Evolutionary conservation across 2,329 filamentous ascomycete species (phyloP), one percentile per base, ranked within the genome.

Genomic region (Microdochium bolleyi): DNA sequence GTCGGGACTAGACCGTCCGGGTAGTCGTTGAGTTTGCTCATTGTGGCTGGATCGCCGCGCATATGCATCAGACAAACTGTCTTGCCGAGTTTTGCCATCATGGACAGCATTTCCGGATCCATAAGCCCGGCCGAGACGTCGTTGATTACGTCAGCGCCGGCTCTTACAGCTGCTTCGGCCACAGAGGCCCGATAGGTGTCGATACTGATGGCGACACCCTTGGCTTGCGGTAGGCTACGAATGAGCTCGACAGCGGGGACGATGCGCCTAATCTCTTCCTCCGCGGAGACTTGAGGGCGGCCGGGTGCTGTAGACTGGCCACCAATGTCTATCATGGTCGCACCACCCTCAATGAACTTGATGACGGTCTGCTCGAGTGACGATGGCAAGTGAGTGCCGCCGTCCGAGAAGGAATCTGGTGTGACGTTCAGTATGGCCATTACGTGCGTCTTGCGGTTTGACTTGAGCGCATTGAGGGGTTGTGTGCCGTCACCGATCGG

Each of bases 361-460:
- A 74, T 70, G 16, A 92, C 76, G 1, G 81, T 87, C 13, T 74
- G 64, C 13, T 76, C 70, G 24, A 94, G 76, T 56, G 81, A 74
- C 13, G 70, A 63, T 24, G 73, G 63, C 46, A 72, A 70, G 67
- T 91, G 80, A 9, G 75, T 63, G 9, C 91, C 91, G 51, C 91
- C 92, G 64, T 97, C 92, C 1, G 92, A 97, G 73, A 99, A 99
- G 10, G 92, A 97, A 71, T 99, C 92, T 0, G 92, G 92, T 0
- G 94, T 97, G 51, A 95, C 73, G 69, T 99, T 99, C 48, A 97
- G 76, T 57, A 99, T 95, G 52, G 88, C 89, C 94, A 99, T 99
- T 59, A 96, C 72, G 48, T 83, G 82, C 0, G 92, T 96, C 51
- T 73, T 76, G 49, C 85, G 80, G 48, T 77, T 74, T 7, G 77